These are phyloP conservation scores for Creolimax fragrantissima DNA, from an alignment of 78 protist species.

Conservation along the genomic window DNA sequence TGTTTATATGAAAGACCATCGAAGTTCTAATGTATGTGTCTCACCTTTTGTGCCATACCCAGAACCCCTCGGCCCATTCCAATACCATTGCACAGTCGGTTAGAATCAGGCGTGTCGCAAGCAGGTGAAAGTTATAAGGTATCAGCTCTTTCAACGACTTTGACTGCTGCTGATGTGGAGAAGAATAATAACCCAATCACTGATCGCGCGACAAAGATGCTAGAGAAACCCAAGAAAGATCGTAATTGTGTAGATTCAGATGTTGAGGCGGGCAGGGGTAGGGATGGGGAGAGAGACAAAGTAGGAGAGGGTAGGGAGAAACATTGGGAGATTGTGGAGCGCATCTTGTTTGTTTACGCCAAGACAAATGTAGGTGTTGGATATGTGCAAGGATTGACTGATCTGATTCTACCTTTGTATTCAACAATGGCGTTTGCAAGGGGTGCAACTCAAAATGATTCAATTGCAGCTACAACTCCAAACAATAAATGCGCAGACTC, in stretches of 20 bases:
- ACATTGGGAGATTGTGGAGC: constrained; percentile 10
- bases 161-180: too few relatives aligned
- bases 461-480: not conserved
- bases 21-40: too few relatives aligned
- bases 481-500: not conserved
- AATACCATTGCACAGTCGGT: not conserved
- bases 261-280: not conserved
- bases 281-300: not conserved
- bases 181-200: too few relatives aligned
- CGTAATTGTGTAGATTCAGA: not conserved
- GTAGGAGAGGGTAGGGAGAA: not conserved
- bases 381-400: constrained; percentile 68
- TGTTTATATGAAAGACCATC: too few relatives aligned
- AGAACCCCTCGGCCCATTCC: not conserved
- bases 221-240: too few relatives aligned
- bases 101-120: too few relatives aligned
- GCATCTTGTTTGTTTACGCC: constrained; percentile 25
- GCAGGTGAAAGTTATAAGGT: too few relatives aligned
- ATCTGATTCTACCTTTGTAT: constrained; percentile 67
- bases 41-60: too few relatives aligned
- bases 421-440: constrained; percentile 5
- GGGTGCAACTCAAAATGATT: not conserved
- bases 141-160: too few relatives aligned
- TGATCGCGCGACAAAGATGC: too few relatives aligned
- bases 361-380: constrained; percentile 7